phyloP scores from a whole-genome alignment of 228 moss, liverwort and hornwort species.

The Sphagnum fallax region DNA sequence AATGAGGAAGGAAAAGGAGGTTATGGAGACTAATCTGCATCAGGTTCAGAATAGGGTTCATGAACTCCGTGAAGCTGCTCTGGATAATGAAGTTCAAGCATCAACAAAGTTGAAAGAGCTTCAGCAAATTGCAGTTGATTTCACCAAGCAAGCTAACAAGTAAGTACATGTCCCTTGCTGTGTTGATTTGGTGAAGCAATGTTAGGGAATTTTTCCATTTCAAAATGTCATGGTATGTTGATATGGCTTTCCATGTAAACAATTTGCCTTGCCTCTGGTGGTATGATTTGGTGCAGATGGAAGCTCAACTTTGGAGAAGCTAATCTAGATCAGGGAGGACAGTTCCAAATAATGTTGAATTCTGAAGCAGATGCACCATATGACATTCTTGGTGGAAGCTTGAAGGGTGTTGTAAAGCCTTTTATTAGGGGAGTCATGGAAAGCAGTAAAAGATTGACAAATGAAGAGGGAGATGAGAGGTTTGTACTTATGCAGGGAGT shows the following conservation, averaged over 20 bases:
- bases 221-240: too few relatives aligned
- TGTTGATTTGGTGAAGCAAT: too few relatives aligned
- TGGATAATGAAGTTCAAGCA: constrained; percentile 69
- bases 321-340: constrained; percentile 20
- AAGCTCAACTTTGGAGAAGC: constrained; percentile 49
- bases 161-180: too few relatives aligned
- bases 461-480: constrained; percentile 50
- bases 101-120: constrained; percentile 57
- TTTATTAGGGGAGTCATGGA: constrained; percentile 53
- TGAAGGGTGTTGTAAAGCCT: constrained; percentile 52
- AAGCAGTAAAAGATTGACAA: constrained; percentile 45
- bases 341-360: constrained; percentile 60
- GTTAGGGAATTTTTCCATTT: too few relatives aligned
- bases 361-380: constrained; percentile 42
- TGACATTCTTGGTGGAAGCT: constrained; percentile 56
- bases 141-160: too few relatives aligned
- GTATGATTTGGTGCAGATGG: constrained; percentile 19
- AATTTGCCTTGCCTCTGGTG: too few relatives aligned
- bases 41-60: constrained; percentile 48
- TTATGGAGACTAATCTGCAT: constrained; percentile 55
- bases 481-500: constrained; percentile 40
- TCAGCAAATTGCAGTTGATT: too few relatives aligned
- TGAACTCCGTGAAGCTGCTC: constrained; percentile 66
- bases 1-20: constrained; percentile 74
- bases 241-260: too few relatives aligned